Conservation (phyloP, 768 basidiomycete genomes). For the Lentinula sp. region DNA sequence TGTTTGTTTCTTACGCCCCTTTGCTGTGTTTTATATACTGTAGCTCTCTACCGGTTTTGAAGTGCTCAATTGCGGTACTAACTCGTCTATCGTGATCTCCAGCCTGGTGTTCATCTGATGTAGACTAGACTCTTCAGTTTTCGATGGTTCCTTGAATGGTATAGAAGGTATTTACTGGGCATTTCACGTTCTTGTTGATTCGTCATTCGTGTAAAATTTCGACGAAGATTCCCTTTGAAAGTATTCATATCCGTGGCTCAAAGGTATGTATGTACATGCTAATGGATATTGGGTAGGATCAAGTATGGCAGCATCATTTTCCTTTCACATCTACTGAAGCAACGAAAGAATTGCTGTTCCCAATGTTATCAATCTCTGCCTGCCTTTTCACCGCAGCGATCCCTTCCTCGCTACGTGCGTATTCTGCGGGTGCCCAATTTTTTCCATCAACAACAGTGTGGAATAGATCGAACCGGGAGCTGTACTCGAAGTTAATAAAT, state of each 20-base stretch:
- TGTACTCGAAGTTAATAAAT: neutral
- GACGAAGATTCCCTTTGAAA: neutral
- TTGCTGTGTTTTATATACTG: conserved; percentile 8
- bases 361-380: conserved; percentile 8
- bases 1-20: neutral
- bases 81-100: conserved; percentile 4
- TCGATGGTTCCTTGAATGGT: neutral
- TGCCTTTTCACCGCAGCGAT: conserved; percentile 2
- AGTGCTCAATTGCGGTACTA: conserved; percentile 36
- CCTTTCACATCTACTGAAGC: neutral
- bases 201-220: neutral
- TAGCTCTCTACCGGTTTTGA: conserved; percentile 27
- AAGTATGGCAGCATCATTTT: neutral
- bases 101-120: neutral
- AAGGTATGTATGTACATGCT: too few species aligned
- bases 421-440: conserved; percentile 19
- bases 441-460: conserved; percentile 21
- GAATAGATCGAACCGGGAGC: conserved; percentile 20
- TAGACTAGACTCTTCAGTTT: neutral
- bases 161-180: neutral
- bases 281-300: too few species aligned
- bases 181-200: neutral
- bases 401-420: conserved; percentile 8
- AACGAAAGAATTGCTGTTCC: conserved; percentile 1
- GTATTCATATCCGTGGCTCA: neutral